Base-by-base conservation (phyloP, 495 filamentous ascomycete genomes). In the Trichocladium antarcticum region DNA sequence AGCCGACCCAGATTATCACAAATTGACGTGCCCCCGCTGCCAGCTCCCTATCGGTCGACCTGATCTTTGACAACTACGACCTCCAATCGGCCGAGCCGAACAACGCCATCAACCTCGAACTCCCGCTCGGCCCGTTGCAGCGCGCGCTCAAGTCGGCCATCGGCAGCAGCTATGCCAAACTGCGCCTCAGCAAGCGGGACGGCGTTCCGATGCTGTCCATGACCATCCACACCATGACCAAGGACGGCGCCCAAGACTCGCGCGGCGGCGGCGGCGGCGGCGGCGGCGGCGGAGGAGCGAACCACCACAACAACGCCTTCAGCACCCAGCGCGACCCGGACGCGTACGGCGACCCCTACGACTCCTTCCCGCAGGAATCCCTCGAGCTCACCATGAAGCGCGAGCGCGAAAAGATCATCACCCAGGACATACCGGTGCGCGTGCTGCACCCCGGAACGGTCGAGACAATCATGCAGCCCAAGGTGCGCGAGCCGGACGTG, bases 381-480 rank as follows among this genome's bases (percentile, higher is more conserved):
- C 63, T 78, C 15, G 73, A 73, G 38, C 74, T 74, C 2, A 70
- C 65, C 20, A 57, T 71, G 31, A 65, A 66, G 32, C 69, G 71
- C 54, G 82, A 86, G 50, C 80, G 82, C 55, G 87, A 95, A 62
- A 90, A 87, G 31, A 72, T 87, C 57, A 81, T 98, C 57, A 95
- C 88, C n/a, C 93, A 98, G 59, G 88, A 96, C 64, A 78, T 97
- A 21, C 92, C 93, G n/a, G 80, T 96, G 42, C 80, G 87, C 5
- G 87, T 98, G 4, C 77, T 98, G 5, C 81, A 83, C 54, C 77
- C 84, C 1, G 75, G 78, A 15, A 81, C 79, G 0, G 87, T 98
- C 1, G 84, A 88, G 46, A 83, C 78, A 12, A 81, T 96, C 34
- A 86, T 89, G 64, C 89, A 98, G 66, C 92, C 92, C 12, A 80